Conservation (phyloP, 495 filamentous ascomycete species). For the Amniculicola lignicola region DNA sequence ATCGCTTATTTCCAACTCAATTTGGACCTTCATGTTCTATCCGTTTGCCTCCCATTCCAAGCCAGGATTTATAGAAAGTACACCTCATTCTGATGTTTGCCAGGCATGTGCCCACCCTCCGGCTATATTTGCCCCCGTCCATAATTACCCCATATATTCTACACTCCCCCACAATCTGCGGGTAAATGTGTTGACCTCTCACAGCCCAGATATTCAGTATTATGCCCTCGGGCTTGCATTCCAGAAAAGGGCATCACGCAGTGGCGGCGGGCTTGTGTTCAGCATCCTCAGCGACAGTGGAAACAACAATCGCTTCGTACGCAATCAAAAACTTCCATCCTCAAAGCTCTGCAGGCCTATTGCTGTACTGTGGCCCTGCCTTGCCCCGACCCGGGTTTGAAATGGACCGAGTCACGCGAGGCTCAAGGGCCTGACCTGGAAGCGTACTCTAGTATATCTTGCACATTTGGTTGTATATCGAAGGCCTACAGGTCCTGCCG, state of each 20-base stretch:
- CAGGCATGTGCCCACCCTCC: slow-evolving; percentile 16
- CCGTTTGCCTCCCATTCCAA: background rate
- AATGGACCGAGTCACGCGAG: slow-evolving; percentile 27
- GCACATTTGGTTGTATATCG: slow-evolving; percentile 25
- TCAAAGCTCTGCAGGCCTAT: background rate
- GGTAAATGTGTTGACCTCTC: slow-evolving; percentile 22
- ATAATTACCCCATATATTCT: slow-evolving; percentile 27
- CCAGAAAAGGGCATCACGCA: slow-evolving; percentile 11
- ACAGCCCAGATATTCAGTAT: slow-evolving; percentile 9
- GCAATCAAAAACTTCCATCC: slow-evolving; percentile 16
- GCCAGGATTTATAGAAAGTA: background rate
- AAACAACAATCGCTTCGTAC: slow-evolving; percentile 3
- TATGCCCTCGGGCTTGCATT: slow-evolving; percentile 3
- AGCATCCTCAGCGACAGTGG: background rate
- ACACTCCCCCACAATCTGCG: slow-evolving; percentile 26
- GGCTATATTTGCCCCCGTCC: slow-evolving; percentile 19
- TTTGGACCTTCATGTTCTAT: background rate
- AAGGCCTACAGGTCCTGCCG: slow-evolving; percentile 12
- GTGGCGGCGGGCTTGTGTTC: slow-evolving; percentile 13
- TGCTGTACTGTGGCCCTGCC: slow-evolving; percentile 6
- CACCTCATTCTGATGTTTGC: background rate
- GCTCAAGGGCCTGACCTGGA: slow-evolving; percentile 20
- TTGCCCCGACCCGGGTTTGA: slow-evolving; percentile 25
- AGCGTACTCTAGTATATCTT: slow-evolving; percentile 25
- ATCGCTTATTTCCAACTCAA: background rate